Percentiles rank a stretch among this genome's conserved stretches.
Conservation (phyloP, 306 rosid genomes). For the Fagus crenata region DNA sequence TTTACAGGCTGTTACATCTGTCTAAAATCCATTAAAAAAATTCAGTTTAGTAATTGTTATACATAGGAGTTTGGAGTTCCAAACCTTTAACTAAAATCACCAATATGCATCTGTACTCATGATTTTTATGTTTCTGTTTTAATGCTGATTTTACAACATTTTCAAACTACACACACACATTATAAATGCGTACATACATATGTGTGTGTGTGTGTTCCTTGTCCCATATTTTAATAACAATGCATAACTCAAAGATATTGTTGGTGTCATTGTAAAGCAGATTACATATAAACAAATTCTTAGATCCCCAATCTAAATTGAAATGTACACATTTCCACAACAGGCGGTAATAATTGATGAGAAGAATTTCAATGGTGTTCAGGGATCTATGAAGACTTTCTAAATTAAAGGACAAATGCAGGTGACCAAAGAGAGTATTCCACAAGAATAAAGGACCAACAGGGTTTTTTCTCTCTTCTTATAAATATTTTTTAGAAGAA, state of each 20-base stretch:
- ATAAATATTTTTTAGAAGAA: neutral
- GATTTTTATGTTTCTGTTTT: too few species aligned
- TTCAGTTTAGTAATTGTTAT: neutral
- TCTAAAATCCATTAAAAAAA: too few species aligned
- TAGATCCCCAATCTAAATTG: neutral
- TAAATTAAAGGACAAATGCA: neutral
- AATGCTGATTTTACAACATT: too few species aligned
- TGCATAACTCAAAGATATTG: too few species aligned
- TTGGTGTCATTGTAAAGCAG: too few species aligned
- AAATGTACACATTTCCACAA: neutral
- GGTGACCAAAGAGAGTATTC: neutral
- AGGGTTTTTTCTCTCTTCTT: neutral
- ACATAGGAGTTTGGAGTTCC: neutral
- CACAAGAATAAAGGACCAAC: neutral
- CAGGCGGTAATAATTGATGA: neutral
- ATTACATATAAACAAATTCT: neutral
- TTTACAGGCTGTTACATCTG: neutral
- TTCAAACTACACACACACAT: too few species aligned
- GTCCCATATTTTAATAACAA: too few species aligned
- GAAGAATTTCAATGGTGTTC: neutral
- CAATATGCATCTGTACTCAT: too few species aligned
- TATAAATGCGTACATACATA: too few species aligned
- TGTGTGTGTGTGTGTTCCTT: too few species aligned
- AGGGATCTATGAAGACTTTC: neutral
- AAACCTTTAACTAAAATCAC: too few species aligned